Conservation (phyloP, 352 stramenopile species). For the Pythium rhizo-oryzae region DNA sequence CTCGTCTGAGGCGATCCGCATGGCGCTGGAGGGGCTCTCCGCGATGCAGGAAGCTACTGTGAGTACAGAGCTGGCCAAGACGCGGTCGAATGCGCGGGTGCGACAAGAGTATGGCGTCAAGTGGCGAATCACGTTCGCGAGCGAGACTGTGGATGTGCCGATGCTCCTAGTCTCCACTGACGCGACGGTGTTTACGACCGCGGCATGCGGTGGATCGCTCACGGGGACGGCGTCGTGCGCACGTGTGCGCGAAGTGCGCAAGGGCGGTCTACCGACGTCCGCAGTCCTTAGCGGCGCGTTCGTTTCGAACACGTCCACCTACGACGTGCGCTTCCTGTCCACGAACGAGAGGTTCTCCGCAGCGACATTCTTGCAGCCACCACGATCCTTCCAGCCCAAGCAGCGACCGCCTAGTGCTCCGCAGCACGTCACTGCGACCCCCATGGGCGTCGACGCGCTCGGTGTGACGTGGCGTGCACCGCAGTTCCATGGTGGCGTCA, state of each 20-base stretch:
- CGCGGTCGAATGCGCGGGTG: conserved; percentile 31
- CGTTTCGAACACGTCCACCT: conserved; percentile 38
- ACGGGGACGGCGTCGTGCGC: conserved; percentile 62
- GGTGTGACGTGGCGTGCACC: conserved; percentile 82
- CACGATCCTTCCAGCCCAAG: conserved; percentile 30
- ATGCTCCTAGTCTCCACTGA: conserved; percentile 55
- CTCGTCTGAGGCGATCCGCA: conserved; percentile 44
- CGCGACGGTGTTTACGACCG: conserved; percentile 36
- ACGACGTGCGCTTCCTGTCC: conserved; percentile 44
- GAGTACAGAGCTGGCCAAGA: conserved; percentile 30
- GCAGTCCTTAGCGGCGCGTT: conserved; percentile 17
- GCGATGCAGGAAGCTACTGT: conserved; percentile 60
- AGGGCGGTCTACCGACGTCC: conserved; percentile 42
- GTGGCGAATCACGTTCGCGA: conserved; percentile 69
- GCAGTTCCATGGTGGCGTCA: conserved; percentile 62
- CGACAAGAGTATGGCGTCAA: conserved; percentile 60
- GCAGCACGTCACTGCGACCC: conserved; percentile 37
- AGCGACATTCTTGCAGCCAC: conserved; percentile 22
- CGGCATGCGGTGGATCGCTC: conserved; percentile 61
- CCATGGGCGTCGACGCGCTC: conserved; percentile 41
- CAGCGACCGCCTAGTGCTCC: conserved; percentile 36
- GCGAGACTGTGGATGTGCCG: conserved; percentile 37
- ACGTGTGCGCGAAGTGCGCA: conserved; percentile 30
- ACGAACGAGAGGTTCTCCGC: conserved; percentile 43
- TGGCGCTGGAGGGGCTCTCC: conserved; percentile 66